Conservation (phyloP, 352 stramenopile genomes). For the Phytophthora ramorum region DNA sequence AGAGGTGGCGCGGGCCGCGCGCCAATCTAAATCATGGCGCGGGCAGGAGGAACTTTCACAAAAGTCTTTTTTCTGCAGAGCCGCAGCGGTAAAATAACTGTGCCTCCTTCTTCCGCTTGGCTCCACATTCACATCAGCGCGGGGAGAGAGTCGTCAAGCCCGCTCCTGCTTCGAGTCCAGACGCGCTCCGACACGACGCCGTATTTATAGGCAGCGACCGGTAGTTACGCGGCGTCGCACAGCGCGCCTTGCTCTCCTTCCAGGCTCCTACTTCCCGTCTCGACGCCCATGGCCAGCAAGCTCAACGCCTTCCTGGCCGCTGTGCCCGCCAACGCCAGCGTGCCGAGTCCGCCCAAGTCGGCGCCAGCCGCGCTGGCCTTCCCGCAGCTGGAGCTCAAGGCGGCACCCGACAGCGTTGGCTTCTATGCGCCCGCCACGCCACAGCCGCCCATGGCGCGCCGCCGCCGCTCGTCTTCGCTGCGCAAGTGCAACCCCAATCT, state of each 20-base stretch:
- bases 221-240: constrained; percentile 33
- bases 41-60: constrained; percentile 22
- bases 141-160: constrained; percentile 14
- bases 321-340: constrained; percentile 65
- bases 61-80: constrained; percentile 30
- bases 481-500: constrained; percentile 31
- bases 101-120: constrained; percentile 12
- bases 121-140: constrained; percentile 13
- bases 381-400: constrained; percentile 40
- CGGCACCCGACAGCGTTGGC: constrained; percentile 1
- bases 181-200: constrained; percentile 1
- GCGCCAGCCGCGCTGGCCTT: constrained; percentile 30
- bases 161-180: constrained; percentile 8
- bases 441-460: constrained; percentile 46
- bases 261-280: constrained; percentile 20
- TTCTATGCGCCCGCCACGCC: constrained; percentile 40
- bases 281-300: constrained; percentile 58
- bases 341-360: constrained; percentile 43
- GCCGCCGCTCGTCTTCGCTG: constrained; percentile 29
- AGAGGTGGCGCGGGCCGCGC: background rate
- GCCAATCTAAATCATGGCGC: constrained; percentile 26
- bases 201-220: constrained; percentile 31
- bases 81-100: constrained; percentile 20
- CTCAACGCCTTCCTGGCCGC: constrained; percentile 81
- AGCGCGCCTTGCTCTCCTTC: background rate